phyloP scores from a whole-genome alignment of 2,329 filamentous ascomycete genomes.

The Dactylellina cionopaga region DNA sequence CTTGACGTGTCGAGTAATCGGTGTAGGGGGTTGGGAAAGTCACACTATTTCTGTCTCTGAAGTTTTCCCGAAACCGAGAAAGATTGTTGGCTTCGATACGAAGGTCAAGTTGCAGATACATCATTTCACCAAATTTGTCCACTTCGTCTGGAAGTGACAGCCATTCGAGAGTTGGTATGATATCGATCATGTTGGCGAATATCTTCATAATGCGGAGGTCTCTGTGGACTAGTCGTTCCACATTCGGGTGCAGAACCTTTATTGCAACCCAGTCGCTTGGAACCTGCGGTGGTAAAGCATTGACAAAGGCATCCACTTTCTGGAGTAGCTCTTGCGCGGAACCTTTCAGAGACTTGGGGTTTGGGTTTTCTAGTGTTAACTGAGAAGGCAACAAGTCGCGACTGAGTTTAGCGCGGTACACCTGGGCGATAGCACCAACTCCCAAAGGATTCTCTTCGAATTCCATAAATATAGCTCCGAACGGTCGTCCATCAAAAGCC shows the following conservation, averaged over 20 bases:
- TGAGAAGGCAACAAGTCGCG: constrained; percentile 73
- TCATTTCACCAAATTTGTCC: constrained; percentile 94
- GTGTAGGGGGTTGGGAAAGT: constrained; percentile 96
- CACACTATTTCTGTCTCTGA: constrained; percentile 87
- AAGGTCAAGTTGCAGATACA: constrained; percentile 94
- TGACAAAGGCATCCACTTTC: constrained; percentile 85
- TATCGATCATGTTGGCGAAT: constrained; percentile 84
- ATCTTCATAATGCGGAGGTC: constrained; percentile 94
- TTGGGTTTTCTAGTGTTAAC: constrained; percentile 12
- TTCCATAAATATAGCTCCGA: constrained; percentile 95
- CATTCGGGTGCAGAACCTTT: constrained; percentile 92
- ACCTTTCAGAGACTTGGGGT: constrained; percentile 1
- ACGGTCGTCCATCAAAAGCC: constrained; percentile 81
- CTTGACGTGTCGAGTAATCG: constrained; percentile 89
- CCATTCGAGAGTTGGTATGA: constrained; percentile 95
- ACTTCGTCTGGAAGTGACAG: constrained; percentile 95
- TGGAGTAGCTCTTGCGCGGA: constrained; percentile 67
- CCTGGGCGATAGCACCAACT: constrained; percentile 95
- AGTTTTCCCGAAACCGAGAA: constrained; percentile 86
- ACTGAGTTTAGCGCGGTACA: constrained; percentile 94
- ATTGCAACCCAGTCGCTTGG: constrained; percentile 93
- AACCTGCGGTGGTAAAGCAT: constrained; percentile 83
- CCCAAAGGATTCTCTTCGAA: constrained; percentile 90
- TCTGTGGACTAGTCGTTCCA: constrained; percentile 87
- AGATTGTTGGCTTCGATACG: constrained; percentile 94